A percentile compares a stretch with the other conserved stretches of the same genome.
These are phyloP conservation scores for Achlya hypogyna DNA, from an alignment of 352 stramenopile genomes.

Conservation along the genomic window DNA sequence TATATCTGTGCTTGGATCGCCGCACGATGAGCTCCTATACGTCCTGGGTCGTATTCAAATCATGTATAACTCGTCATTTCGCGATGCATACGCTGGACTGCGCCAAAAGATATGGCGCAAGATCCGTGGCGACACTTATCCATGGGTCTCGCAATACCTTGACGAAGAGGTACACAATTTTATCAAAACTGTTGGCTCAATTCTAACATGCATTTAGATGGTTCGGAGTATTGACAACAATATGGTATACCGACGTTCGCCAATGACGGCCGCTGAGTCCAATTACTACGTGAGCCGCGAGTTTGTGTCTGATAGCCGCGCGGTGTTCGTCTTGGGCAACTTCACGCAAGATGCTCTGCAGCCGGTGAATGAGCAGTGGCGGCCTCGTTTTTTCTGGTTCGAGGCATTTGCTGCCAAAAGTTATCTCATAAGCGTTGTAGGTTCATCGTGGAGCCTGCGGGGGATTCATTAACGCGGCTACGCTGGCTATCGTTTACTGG, in stretches of 20 bases:
- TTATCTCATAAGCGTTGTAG: background rate
- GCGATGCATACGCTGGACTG: background rate
- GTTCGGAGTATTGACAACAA: background rate
- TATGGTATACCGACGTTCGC: background rate
- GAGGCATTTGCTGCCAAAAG: background rate
- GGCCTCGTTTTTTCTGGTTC: background rate
- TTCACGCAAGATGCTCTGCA: background rate
- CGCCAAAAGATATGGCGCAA: background rate
- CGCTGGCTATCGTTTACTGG: background rate
- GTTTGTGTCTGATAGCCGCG: background rate
- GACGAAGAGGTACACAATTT: background rate
- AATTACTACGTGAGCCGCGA: conserved; percentile 7
- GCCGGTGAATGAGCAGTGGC: background rate
- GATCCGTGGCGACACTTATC: background rate
- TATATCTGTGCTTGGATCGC: background rate
- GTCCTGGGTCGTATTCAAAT: conserved; percentile 1
- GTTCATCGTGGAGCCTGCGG: background rate
- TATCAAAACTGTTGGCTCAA: background rate
- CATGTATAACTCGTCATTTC: background rate
- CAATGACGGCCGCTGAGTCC: background rate
- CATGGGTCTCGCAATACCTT: background rate
- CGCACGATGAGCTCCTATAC: background rate
- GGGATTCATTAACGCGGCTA: background rate
- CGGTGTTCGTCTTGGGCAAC: background rate
- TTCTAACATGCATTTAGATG: background rate